phyloP scores from a whole-genome alignment of 345 rosid genomes.

The Garcia nutans region DNA sequence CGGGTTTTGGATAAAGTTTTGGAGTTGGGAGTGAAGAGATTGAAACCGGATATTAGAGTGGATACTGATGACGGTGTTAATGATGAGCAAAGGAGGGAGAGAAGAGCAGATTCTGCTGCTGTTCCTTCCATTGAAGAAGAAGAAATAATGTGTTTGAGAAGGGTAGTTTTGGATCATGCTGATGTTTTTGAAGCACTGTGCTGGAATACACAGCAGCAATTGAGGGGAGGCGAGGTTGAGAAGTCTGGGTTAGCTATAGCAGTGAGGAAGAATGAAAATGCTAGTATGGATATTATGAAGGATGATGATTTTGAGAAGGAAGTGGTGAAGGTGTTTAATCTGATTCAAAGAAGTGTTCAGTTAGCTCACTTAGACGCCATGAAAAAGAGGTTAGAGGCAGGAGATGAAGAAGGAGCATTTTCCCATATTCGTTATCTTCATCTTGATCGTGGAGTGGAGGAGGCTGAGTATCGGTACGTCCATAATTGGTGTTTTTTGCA shows the following conservation, averaged over 20 bases:
- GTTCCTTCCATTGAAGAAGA: conserved; percentile 42
- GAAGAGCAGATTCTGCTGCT: conserved; percentile 14
- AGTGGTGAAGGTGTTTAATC: conserved; percentile 46
- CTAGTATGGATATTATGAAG: conserved; percentile 14
- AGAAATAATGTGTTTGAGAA: conserved; percentile 51
- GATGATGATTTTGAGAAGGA: conserved; percentile 42
- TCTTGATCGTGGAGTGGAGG: conserved; percentile 65
- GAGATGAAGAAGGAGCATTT: conserved; percentile 55
- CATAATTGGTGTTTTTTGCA: not conserved
- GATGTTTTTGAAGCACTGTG: conserved; percentile 72
- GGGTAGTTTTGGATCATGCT: conserved; percentile 51
- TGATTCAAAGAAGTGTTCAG: conserved; percentile 63
- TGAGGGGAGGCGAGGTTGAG: conserved; percentile 44
- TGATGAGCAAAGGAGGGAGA: conserved; percentile 19
- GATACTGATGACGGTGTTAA: conserved; percentile 11
- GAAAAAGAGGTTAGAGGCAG: conserved; percentile 40
- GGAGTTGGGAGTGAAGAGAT: conserved; percentile 66
- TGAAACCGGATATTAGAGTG: conserved; percentile 48
- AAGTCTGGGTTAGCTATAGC: conserved; percentile 43
- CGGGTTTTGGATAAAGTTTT: conserved; percentile 54
- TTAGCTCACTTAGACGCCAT: conserved; percentile 73
- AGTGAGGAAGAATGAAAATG: conserved; percentile 37
- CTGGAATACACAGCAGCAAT: conserved; percentile 63
- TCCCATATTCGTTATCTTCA: conserved; percentile 65
- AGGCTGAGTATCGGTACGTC: conserved; percentile 63